Base-by-base conservation (phyloP, 140 eudicot genomes). In the Stevia rebaudiana region DNA sequence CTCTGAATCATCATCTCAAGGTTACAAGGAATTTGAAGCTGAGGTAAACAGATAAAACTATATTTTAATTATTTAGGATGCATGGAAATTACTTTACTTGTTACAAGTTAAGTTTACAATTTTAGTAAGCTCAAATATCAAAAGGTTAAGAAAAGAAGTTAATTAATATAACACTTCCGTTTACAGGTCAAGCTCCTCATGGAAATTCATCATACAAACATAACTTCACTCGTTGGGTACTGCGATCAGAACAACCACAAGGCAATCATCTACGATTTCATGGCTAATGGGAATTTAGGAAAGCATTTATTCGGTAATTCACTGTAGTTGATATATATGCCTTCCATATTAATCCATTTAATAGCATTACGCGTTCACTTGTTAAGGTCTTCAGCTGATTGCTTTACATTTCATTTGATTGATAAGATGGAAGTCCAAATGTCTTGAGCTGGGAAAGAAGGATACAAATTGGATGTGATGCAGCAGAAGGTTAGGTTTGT, bases 251-350 rank as follows among this genome's bases (percentile, higher is more conserved):
- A 76, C 44, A 64, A 39, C n/a, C 65, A 70, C 31, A 69, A 55
- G 68, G 84, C 76, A 18, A 65, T 82, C 30, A 78, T 82, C 55
- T 81, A 78, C 12, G 83, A 78, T 67, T 78, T 62, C 48, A 74
- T 82, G 87, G 81, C 79, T 40, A 74, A 74, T 23, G 76, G 83
- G 1, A 70, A 68, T 59, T 56, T 78, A 23, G 69, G 63, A 41
- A 28, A 39, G 42, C 78, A 65, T 66, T 60, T 82, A 15, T 68
- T 71, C 48, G 82, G 86, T 80, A 76, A 23, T 0, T 28, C 33
- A 28, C 33, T 28, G 33, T 28, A 28, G 33, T 28, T 28, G 4
- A 28, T 28, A 4, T 28, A 28, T 28, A 4, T 28, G 33, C 33
- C 33, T 28, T 28, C 33, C 2, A 3, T 51, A 0, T 51, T 23